Percentiles rank a stretch among this genome's conserved stretches.
Evolutionary conservation across 1,284 basidiomycete genomes (phyloP).

Genomic region (Rhizoctonia solani): DNA sequence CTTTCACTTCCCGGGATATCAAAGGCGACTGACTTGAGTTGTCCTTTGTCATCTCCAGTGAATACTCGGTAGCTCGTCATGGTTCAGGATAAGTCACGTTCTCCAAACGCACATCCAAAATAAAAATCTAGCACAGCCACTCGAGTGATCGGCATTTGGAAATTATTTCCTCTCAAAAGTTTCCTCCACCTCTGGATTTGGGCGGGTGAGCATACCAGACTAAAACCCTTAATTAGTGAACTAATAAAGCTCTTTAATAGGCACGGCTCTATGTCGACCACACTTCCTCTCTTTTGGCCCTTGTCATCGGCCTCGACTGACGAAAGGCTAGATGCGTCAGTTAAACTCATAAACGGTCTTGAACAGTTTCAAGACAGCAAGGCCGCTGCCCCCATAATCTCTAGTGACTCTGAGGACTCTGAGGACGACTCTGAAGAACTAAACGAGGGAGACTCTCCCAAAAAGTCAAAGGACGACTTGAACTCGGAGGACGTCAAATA

Average conservation of each 20-base stretch:
- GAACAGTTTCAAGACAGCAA: constrained; percentile 76
- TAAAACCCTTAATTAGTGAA: too few relatives aligned
- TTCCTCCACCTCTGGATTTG: constrained; percentile 19
- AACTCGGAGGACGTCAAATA: constrained; percentile 91
- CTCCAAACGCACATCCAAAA: not conserved
- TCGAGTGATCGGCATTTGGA: constrained; percentile 12
- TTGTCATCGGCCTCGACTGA: constrained; percentile 82
- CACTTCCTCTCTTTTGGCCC: constrained; percentile 91
- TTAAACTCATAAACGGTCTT: constrained; percentile 78
- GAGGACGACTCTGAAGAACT: constrained; percentile 56
- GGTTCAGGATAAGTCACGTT: not conserved
- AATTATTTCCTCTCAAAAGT: constrained; percentile 26
- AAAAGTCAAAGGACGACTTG: constrained; percentile 46
- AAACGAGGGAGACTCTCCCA: constrained; percentile 52
- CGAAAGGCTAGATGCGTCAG: constrained; percentile 82
- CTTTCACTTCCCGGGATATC: not conserved
- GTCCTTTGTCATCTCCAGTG: constrained; percentile 38
- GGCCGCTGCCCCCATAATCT: constrained; percentile 48
- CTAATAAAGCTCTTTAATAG: too few relatives aligned
- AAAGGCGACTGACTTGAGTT: constrained; percentile 34
- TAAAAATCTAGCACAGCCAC: constrained; percentile 32
- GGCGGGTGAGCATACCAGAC: not conserved
- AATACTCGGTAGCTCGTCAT: constrained; percentile 29
- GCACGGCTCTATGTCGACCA: constrained; percentile 88
- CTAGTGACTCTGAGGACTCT: constrained; percentile 44